Evolutionary conservation across 108 stramenopile genomes (phyloP).

Genomic region (Cyclotella atomus): DNA sequence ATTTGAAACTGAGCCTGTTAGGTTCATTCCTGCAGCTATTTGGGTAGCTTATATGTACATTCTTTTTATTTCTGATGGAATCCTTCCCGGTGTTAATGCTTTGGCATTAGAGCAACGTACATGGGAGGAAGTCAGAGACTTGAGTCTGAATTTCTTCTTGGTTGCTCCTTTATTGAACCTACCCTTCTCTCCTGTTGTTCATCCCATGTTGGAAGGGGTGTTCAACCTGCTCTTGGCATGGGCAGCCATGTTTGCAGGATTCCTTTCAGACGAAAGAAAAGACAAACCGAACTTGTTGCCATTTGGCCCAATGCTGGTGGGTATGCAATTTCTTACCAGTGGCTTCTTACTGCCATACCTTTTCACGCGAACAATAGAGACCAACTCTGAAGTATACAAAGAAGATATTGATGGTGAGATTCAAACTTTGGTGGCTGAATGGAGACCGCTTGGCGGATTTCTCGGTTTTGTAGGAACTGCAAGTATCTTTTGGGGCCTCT

Average conservation of each 20-base stretch:
- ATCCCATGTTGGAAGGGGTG: slow-evolving; percentile 87
- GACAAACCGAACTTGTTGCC: slow-evolving; percentile 73
- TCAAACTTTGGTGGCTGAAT: slow-evolving; percentile 57
- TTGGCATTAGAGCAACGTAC: slow-evolving; percentile 75
- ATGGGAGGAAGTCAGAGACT: slow-evolving; percentile 85
- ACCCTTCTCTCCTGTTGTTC: slow-evolving; percentile 73
- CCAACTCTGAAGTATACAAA: slow-evolving; percentile 21
- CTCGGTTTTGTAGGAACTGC: slow-evolving; percentile 68
- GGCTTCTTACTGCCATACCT: slow-evolving; percentile 88
- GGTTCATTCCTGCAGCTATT: slow-evolving; percentile 56
- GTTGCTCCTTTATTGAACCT: slow-evolving; percentile 74
- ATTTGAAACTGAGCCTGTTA: slow-evolving; percentile 64
- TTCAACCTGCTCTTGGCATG: slow-evolving; percentile 89
- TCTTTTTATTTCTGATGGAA: slow-evolving; percentile 80
- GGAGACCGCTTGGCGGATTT: slow-evolving; percentile 53
- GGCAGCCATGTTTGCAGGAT: slow-evolving; percentile 91
- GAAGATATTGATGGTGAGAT: slow-evolving; percentile 33
- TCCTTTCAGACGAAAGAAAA: slow-evolving; percentile 78
- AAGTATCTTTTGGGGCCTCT: slow-evolving; percentile 72
- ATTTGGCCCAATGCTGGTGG: slow-evolving; percentile 69
- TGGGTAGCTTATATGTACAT: slow-evolving; percentile 82
- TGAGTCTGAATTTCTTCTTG: slow-evolving; percentile 86
- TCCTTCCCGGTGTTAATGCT: slow-evolving; percentile 76
- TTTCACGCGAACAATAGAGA: slow-evolving; percentile 62
- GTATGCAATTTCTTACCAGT: slow-evolving; percentile 91